Evolutionary conservation across 352 stramenopile genomes (phyloP), one percentile per base, ranked within the genome.

Genomic region (Phytopythium helicoides): DNA sequence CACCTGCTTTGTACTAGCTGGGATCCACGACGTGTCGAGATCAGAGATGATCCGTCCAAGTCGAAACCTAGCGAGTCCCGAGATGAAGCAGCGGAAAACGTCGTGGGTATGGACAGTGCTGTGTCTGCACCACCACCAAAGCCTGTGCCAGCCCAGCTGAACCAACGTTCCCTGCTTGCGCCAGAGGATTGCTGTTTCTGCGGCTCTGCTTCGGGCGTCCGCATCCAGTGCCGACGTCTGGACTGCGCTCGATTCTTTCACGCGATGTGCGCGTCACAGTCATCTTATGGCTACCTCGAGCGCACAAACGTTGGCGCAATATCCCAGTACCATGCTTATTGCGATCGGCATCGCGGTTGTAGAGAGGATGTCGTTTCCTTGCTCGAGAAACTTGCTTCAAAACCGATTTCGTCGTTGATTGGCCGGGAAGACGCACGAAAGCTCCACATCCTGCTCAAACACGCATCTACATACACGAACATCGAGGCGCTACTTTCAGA

Each of bases 221-320:
- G 67, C 18, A 70, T 89, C 48, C 76, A 85, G 52, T 92, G 81
- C 47, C 78, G 77, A 5, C 67, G 62, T 3, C 42, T 86, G 3
- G 54, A 76, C 31, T 92, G 81, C 35, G 58, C 52, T 0, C 58
- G 59, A n/a, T 84, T 75, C 60, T 92, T 92, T 50, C 81, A 92
- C 42, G 72, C 48, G 11, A 74, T 76, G 63, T 92, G 81, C 35
- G 76, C 76, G 25, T 70, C 16, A 21, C 68, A 75, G 62, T 51
- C 57, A 12, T 21, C 28, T 25, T 62, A 53, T 46, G 75, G 75
- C 10, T 59, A 69, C 22, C 42, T 86, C 16, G 72, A 83, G 44
- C 65, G 62, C 34, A 57, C 39, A n/a, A 66, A 42, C 26, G 40
- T n/a, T 36, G 53, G 48, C 14, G 35, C 15, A n/a, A 68, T 88